phyloP scores from a whole-genome alignment of 352 stramenopile genomes.

The Phytopythium helicoides region DNA sequence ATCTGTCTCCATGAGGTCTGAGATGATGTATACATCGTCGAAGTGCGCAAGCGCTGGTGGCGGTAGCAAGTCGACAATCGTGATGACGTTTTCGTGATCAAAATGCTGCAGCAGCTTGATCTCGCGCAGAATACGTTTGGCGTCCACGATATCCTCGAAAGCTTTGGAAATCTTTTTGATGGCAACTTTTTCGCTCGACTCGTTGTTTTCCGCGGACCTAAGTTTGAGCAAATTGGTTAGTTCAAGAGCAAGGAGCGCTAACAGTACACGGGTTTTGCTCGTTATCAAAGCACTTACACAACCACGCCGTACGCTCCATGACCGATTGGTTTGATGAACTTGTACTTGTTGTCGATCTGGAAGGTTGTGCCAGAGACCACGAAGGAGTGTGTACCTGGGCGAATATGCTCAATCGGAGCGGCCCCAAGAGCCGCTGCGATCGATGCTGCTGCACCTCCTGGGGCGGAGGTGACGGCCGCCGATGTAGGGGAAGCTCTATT shows the following conservation, averaged over 20 bases:
- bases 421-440: constrained; percentile 4
- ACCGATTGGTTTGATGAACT: constrained; percentile 94
- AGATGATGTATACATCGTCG: constrained; percentile 98
- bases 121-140: constrained; percentile 98
- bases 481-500: neutral
- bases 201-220: constrained; percentile 77
- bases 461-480: neutral
- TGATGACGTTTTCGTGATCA: constrained; percentile 95
- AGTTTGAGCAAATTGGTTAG: neutral
- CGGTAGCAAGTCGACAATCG: constrained; percentile 94
- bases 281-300: constrained; percentile 89
- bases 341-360: constrained; percentile 93
- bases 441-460: neutral
- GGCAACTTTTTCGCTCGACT: constrained; percentile 83
- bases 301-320: constrained; percentile 94
- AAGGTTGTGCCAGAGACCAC: constrained; percentile 88
- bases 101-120: constrained; percentile 95
- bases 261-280: too few relatives aligned
- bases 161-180: constrained; percentile 90
- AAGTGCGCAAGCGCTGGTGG: constrained; percentile 92
- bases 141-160: constrained; percentile 98
- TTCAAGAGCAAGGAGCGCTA: too few relatives aligned
- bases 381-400: constrained; percentile 72
- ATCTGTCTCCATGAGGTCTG: too few relatives aligned
- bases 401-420: constrained; percentile 16